These are phyloP conservation scores for Sphagnum fallax DNA, from an alignment of 228 moss, liverwort and hornwort genomes.

Conservation along the genomic window DNA sequence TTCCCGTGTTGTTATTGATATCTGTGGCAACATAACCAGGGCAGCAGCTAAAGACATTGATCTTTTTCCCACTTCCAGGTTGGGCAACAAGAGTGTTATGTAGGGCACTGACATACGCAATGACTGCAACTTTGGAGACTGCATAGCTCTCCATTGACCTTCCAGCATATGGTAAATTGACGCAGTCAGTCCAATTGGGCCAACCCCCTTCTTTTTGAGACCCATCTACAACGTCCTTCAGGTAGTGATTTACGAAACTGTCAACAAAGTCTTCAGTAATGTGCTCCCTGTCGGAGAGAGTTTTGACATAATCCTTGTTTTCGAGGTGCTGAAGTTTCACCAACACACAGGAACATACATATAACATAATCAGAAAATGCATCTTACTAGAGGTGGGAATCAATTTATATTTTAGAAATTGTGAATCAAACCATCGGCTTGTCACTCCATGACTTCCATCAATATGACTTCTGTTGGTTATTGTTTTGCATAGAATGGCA, in stretches of 20 bases:
- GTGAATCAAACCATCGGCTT: no score
- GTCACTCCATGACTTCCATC: no score
- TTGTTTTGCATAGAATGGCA: no score
- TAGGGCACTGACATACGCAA: constrained; percentile 36
- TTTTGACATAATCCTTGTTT: constrained; percentile 16
- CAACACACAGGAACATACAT: no score
- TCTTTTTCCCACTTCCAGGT: constrained; percentile 1
- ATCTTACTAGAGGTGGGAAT: no score
- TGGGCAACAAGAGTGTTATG: constrained; percentile 15
- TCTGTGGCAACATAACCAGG: constrained; percentile 39
- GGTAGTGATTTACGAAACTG: constrained; percentile 12
- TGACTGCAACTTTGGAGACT: constrained; percentile 38
- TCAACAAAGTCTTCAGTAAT: constrained; percentile 18
- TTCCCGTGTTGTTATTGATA: constrained; percentile 32
- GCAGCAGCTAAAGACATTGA: constrained; percentile 33
- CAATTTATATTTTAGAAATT: no score
- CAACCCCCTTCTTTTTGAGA: constrained; percentile 32
- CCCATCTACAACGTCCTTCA: constrained; percentile 29
- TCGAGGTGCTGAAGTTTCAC: constrained; percentile 1
- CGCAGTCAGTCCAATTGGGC: constrained; percentile 7
- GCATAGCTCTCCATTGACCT: constrained; percentile 2
- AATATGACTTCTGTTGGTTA: no score
- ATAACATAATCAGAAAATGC: no score
- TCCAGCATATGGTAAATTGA: no score
- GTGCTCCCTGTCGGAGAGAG: constrained; percentile 16